Conservation (phyloP, 345 rosid species). For the Orychophragmus violaceus region DNA sequence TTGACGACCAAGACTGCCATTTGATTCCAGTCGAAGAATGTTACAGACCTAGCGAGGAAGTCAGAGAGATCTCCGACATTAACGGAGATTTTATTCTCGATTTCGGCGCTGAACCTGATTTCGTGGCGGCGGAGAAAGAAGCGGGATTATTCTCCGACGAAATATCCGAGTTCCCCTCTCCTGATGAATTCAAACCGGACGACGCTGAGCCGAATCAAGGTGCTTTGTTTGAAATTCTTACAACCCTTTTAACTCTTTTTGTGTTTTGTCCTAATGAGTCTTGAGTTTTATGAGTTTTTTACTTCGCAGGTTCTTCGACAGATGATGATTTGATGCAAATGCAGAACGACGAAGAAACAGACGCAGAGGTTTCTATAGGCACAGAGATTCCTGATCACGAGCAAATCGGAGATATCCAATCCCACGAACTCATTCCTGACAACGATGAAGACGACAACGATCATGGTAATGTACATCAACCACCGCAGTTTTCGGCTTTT, state of each 20-base stretch:
- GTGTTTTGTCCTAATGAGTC: background rate
- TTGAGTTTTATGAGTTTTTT: slow-evolving; percentile 1
- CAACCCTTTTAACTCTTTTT: background rate
- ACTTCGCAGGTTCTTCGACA: background rate
- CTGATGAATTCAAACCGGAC: slow-evolving; percentile 21
- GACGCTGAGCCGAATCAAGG: slow-evolving; percentile 10
- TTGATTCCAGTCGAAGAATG: slow-evolving; percentile 78
- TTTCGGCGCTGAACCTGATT: slow-evolving; percentile 42
- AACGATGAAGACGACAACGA: background rate
- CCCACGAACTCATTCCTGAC: slow-evolving; percentile 28
- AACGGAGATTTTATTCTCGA: slow-evolving; percentile 71
- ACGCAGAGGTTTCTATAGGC: slow-evolving; percentile 73
- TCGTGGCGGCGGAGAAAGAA: slow-evolving; percentile 21
- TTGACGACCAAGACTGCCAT: slow-evolving; percentile 61
- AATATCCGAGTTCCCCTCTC: slow-evolving; percentile 20
- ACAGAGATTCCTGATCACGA: slow-evolving; percentile 87
- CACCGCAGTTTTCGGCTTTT: background rate
- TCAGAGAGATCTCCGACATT: slow-evolving; percentile 33
- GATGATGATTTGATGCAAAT: slow-evolving; percentile 35
- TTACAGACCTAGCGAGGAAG: slow-evolving; percentile 40
- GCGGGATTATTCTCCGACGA: slow-evolving; percentile 12
- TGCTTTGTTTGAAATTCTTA: background rate
- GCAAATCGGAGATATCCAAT: slow-evolving; percentile 41
- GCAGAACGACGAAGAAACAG: slow-evolving; percentile 53
- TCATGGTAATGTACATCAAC: slow-evolving; percentile 21